phyloP scores from a whole-genome alignment of 2,329 filamentous ascomycete species.

The Zelopaecilomyces penicillatus region DNA sequence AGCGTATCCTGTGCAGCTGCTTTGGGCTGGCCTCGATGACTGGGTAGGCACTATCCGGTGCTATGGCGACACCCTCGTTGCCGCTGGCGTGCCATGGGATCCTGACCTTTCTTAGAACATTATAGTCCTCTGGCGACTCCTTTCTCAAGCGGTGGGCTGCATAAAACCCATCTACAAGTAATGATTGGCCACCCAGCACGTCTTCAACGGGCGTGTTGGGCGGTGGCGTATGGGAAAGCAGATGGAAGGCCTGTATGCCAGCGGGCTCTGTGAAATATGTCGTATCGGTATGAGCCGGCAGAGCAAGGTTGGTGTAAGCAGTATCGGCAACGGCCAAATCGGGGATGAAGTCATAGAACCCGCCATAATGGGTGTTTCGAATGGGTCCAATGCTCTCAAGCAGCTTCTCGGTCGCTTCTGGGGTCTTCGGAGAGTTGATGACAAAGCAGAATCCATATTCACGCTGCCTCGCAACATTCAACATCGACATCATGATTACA shows the following conservation, averaged over 20 bases:
- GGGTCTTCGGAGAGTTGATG: conserved; percentile 54
- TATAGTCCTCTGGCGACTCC: conserved; percentile 48
- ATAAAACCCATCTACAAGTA: conserved; percentile 80
- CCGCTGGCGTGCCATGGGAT: conserved; percentile 83
- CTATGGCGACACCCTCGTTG: conserved; percentile 73
- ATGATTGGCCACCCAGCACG: conserved; percentile 59
- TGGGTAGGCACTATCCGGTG: conserved; percentile 60
- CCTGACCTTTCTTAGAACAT: conserved; percentile 44
- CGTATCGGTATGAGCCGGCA: conserved; percentile 85
- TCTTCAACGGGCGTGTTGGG: conserved; percentile 24
- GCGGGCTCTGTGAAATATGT: conserved; percentile 93
- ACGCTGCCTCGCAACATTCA: conserved; percentile 35
- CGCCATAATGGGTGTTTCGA: conserved; percentile 83
- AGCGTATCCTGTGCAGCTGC: conserved; percentile 56
- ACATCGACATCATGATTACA: neutral
- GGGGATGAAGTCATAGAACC: conserved; percentile 72
- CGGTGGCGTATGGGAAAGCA: conserved; percentile 60
- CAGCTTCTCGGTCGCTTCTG: conserved; percentile 64
- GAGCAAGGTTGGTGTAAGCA: conserved; percentile 77
- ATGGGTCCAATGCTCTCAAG: conserved; percentile 80
- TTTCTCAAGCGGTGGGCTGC: conserved; percentile 53
- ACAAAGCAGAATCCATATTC: conserved; percentile 72
- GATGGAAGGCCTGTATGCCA: conserved; percentile 85
- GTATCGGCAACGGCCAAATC: conserved; percentile 83
- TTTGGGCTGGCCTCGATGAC: conserved; percentile 56